Base-by-base conservation (phyloP, 805 yeast species). In the Candida anglica region DNA sequence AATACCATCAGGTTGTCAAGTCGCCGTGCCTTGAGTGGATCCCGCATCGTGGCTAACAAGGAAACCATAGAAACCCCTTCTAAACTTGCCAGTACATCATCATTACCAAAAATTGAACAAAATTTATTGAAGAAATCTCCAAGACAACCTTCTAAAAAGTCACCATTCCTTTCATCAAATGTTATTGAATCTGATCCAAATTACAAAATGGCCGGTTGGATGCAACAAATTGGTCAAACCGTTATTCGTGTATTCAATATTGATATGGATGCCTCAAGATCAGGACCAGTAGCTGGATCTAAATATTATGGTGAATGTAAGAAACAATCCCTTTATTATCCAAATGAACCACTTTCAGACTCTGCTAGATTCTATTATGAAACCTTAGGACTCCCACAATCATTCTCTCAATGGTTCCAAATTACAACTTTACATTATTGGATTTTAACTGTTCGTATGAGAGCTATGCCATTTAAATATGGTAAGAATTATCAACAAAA, bases 401-500 rank as follows among this genome's bases (percentile, higher is more conserved):
- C 97, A 1, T 89, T 91, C 53, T 78, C 91, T n/a, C 95, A 88
- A 58, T 91, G 96, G 96, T 91, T 82, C 58, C 98, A 91, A 61
- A 83, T 93, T 41, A 85, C 96, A 5, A 69, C 82, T 1, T 69
- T 93, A 45, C 98, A 93, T 58, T 79, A 86, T 39, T 93, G 99
- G 99, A 80, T 93, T 52, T 69, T 93, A 29, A 82, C 83, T 44
- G 95, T 86, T 13, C 80, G 98, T 54, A 89, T 93, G 96, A 79
- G 99, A 58, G 94, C 94, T 7, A 73, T 93, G 83, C 98, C 98
- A 0, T 82, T 81, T 56, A 82, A 86, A 50, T 80, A 86, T 53
- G 94, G 96, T 26, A 77, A 77, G 47, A 83, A 81, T 53, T 93
- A 89, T 60, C 96, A 93, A 59, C 96, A 89, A 60, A 87, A 87